A percentile compares a stretch with the other conserved stretches of the same genome.
Conservation (phyloP, 2,329 filamentous ascomycete species). For the Clonostachys rosea region DNA sequence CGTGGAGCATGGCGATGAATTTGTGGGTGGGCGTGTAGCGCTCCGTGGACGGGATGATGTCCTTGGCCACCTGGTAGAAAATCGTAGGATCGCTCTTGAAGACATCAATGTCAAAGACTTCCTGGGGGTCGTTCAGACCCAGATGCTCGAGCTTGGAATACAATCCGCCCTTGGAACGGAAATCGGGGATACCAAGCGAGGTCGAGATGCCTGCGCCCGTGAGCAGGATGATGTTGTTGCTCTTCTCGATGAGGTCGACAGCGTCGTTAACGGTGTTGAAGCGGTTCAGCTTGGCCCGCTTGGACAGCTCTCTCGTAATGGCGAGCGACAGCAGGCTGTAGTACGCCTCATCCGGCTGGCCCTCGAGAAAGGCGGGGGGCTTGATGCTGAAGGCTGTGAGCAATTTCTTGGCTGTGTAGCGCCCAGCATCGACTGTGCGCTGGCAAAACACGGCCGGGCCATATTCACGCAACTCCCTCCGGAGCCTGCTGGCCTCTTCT, state of each 20-base stretch:
- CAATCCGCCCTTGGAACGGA: slow-evolving; percentile 88
- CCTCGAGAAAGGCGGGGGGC: slow-evolving; percentile 70
- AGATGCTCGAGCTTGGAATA: slow-evolving; percentile 81
- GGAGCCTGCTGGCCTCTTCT: slow-evolving; percentile 64
- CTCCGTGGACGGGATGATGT: slow-evolving; percentile 78
- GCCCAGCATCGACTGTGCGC: slow-evolving; percentile 63
- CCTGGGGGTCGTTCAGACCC: slow-evolving; percentile 79
- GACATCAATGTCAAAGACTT: slow-evolving; percentile 87
- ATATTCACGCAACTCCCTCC: slow-evolving; percentile 66
- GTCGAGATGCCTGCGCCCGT: slow-evolving; percentile 97
- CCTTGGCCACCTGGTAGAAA: slow-evolving; percentile 88
- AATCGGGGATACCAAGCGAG: slow-evolving; percentile 93
- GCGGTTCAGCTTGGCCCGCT: slow-evolving; percentile 70
- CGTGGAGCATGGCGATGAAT: slow-evolving; percentile 86
- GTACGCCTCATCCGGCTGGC: slow-evolving; percentile 62
- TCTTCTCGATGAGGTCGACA: slow-evolving; percentile 66
- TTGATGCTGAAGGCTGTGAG: slow-evolving; percentile 81
- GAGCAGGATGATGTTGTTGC: slow-evolving; percentile 84
- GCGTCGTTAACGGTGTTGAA: slow-evolving; percentile 90
- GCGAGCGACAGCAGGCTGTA: slow-evolving; percentile 71
- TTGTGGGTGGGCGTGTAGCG: slow-evolving; percentile 88
- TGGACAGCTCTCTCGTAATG: slow-evolving; percentile 75
- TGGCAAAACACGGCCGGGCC: slow-evolving; percentile 76
- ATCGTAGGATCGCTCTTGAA: slow-evolving; percentile 84
- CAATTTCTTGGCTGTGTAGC: slow-evolving; percentile 75